phyloP scores from a whole-genome alignment of 306 rosid genomes.

The Prunus dulcis region DNA sequence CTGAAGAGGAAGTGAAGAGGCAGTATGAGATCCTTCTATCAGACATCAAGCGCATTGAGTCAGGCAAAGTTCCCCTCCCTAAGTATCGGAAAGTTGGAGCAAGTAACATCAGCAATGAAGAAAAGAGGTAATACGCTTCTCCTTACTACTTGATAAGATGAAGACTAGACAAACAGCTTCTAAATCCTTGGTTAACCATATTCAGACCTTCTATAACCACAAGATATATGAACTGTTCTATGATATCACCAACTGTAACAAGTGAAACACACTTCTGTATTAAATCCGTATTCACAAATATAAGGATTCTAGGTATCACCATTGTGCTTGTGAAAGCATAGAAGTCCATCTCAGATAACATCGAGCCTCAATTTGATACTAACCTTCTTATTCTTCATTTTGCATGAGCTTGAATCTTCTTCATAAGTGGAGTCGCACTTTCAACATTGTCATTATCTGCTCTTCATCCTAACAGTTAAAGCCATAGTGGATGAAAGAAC shows the following conservation, averaged over 20 bases:
- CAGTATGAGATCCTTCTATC: slow-evolving; percentile 53
- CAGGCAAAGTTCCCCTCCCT: slow-evolving; percentile 63
- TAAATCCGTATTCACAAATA: background rate
- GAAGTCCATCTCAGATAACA: background rate
- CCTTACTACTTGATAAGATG: background rate
- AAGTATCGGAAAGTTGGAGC: slow-evolving; percentile 27
- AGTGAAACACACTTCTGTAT: background rate
- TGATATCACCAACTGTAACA: background rate
- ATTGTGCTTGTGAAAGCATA: background rate
- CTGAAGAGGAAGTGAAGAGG: slow-evolving; percentile 62
- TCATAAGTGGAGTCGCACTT: background rate
- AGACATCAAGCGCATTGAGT: slow-evolving; percentile 58
- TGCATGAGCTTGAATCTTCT: background rate
- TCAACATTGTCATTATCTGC: background rate
- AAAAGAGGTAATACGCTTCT: slow-evolving; percentile 34
- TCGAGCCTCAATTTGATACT: background rate
- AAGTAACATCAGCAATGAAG: slow-evolving; percentile 27
- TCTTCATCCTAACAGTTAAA: background rate
- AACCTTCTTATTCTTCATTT: background rate
- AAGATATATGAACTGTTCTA: background rate
- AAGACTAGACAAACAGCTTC: background rate
- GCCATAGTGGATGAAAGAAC: background rate
- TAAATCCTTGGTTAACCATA: background rate
- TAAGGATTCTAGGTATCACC: background rate
- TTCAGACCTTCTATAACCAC: background rate